Evolutionary conservation across 2,329 filamentous ascomycete genomes (phyloP), one percentile per base, ranked within the genome.

Genomic region (Trichoderma semiorbis): DNA sequence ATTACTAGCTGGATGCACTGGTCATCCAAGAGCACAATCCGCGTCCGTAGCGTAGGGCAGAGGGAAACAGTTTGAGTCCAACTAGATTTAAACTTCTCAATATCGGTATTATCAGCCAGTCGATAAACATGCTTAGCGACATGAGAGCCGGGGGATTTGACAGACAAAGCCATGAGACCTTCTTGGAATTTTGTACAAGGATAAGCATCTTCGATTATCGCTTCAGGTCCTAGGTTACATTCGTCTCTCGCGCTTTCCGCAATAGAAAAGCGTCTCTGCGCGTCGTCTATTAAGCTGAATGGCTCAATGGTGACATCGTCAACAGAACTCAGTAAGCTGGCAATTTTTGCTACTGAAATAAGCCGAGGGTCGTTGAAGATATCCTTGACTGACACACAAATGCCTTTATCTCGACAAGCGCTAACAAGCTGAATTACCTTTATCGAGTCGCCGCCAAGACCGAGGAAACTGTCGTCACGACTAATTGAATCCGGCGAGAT

Each of bases 141-240:
- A 73, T 61, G 70, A n/a, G n/a, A 7, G 77, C 81, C 7, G 64
- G 64, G 26, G 76, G 74, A 36, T 75, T 70, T 77, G 43, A 74
- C 75, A 1, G 81, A 76, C 0, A 82, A 73, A 0, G 80, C 78
- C 47, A 84, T 76, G 1, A 84, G 77, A 3, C 80, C 81, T 73
- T 81, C 80, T 64, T 84, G 82, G 2, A 83, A 74, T 4, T 78
- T 76, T 16, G 81, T 80, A 75, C 80, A 81, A 3, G 81, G 82
- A 58, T 80, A 84, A 3, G 57, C 61, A 14, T 73, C 70, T 47
- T 72, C 64, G 78, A 74, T 43, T 10, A 47, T 12, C 5, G 53
- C 39, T 34, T 47, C 30, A 28, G 7, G 2, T 7, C 39, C 21
- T 7, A 72, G 7, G 14, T 24, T 2, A 24, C 34, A 63, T 14